Base-by-base conservation (phyloP, 2,329 filamentous ascomycete species). In the Chalaropsis thielavioides region DNA sequence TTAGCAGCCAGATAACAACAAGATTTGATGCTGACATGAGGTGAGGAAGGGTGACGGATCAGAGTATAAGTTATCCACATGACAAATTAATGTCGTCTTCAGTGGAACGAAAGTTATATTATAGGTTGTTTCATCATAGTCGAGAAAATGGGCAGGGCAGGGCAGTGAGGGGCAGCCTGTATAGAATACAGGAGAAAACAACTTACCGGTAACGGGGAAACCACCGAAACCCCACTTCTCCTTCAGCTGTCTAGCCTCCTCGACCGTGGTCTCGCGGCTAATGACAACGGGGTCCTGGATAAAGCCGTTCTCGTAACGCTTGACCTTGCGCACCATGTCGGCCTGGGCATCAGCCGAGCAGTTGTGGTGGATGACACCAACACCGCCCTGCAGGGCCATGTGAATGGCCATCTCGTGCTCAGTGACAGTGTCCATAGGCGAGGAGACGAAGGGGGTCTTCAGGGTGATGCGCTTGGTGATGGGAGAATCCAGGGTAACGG, bases 91-190 rank as follows among this genome's bases (percentile, higher is more conserved):
- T 89, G 65, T 67, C 65, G 84, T 87, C 66, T 95, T 83, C 90
- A 90, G 94, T 92, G 92, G 94, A 99, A 99, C 94, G 94, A 99
- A 99, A 99, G 94, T 97, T 97, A 96, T 88, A 80, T 83, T 81
- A 80, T 78, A 51, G 81, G 80, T 84, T 81, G 83, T 81, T 90
- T 67, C 94, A 96, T 96, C 89, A 91, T 77, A 74, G n/a, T 40
- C 62, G 38, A 63, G 24, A 8, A 4, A 8, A 38, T 8, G 35
- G 35, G 35, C 35, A n/a, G n/a, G n/a, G n/a, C 8, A 24, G 7
- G 46, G n/a, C 17, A 13, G 49, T n/a, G 11, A 24, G 19, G 2
- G 24, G 54, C n/a, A 24, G 44, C 15, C 5, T 4, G 27, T 35
- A 59, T 8, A 15, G 31, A 43, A 15, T 17, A 54, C 24, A 68